These are phyloP conservation scores for Aphanomyces astaci DNA, from an alignment of 352 stramenopile genomes.

Conservation along the genomic window DNA sequence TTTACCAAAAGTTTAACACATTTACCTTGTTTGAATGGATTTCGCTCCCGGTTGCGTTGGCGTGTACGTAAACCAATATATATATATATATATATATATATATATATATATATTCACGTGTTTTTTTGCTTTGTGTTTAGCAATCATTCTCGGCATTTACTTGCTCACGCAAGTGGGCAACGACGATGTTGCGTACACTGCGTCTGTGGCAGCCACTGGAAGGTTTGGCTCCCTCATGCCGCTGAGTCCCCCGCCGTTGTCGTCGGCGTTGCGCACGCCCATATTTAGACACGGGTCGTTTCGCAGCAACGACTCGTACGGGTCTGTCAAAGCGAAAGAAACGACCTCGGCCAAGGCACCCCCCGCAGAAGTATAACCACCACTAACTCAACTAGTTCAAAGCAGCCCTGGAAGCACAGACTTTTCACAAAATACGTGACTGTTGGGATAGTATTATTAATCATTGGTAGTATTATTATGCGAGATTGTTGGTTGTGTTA, in stretches of 20 bases:
- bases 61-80: conserved; percentile 68
- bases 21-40: conserved; percentile 79
- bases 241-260: conserved; percentile 45
- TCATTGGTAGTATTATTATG: too few relatives aligned
- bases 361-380: not conserved
- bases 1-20: conserved; percentile 75
- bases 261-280: not conserved
- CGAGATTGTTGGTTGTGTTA: too few relatives aligned
- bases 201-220: conserved; percentile 46
- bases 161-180: conserved; percentile 68
- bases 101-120: too few relatives aligned
- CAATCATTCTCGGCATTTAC: conserved; percentile 81
- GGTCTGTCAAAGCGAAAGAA: not conserved
- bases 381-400: too few relatives aligned
- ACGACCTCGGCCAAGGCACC: not conserved
- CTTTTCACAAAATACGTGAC: too few relatives aligned
- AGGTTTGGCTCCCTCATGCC: conserved; percentile 79
- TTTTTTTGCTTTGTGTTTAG: conserved; percentile 26
- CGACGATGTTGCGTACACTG: conserved; percentile 36
- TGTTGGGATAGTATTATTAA: too few relatives aligned
- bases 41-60: conserved; percentile 60
- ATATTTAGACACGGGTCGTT: conserved; percentile 11
- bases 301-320: conserved; percentile 10
- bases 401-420: too few relatives aligned
- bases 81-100: too few relatives aligned